Conservation (phyloP, 371 early-diverging fungal genomes). For the Rhizopus delemar region DNA sequence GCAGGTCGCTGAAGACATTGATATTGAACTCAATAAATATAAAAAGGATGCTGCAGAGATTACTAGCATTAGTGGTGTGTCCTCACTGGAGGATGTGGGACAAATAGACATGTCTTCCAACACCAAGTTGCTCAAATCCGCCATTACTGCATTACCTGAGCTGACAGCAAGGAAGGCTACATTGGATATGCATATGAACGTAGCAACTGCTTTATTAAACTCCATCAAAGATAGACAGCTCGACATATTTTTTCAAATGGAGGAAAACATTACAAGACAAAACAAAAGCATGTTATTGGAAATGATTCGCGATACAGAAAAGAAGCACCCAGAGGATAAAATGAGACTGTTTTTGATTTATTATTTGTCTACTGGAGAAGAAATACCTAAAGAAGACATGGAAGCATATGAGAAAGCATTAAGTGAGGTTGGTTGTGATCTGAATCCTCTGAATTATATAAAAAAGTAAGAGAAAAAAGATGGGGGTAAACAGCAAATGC, state of each 20-base stretch:
- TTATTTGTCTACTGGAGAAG: constrained; percentile 75
- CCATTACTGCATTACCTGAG: constrained; percentile 93
- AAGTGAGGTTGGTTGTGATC: constrained; percentile 70
- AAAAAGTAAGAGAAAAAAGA: constrained; percentile 58
- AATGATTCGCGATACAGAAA: constrained; percentile 74
- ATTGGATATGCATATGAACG: constrained; percentile 98
- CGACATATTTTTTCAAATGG: constrained; percentile 94
- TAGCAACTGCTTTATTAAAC: constrained; percentile 91
- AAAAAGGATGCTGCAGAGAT: constrained; percentile 93
- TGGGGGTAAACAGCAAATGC: neutral
- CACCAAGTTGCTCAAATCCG: constrained; percentile 86
- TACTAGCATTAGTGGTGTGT: constrained; percentile 83
- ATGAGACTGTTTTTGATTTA: constrained; percentile 87
- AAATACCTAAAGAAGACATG: constrained; percentile 77
- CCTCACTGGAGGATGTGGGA: constrained; percentile 82
- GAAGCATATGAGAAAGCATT: constrained; percentile 82
- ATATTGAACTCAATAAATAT: constrained; percentile 86
- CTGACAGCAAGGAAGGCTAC: constrained; percentile 94
- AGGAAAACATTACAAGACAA: constrained; percentile 80
- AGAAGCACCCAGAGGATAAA: constrained; percentile 85
- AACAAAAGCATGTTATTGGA: constrained; percentile 82
- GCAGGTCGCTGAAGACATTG: constrained; percentile 95
- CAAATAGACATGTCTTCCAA: constrained; percentile 71
- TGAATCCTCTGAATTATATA: constrained; percentile 76
- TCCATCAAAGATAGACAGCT: constrained; percentile 93